These are phyloP conservation scores for Penicillium aurantiogriseum DNA, from an alignment of 2,329 filamentous ascomycete genomes.

Conservation along the genomic window DNA sequence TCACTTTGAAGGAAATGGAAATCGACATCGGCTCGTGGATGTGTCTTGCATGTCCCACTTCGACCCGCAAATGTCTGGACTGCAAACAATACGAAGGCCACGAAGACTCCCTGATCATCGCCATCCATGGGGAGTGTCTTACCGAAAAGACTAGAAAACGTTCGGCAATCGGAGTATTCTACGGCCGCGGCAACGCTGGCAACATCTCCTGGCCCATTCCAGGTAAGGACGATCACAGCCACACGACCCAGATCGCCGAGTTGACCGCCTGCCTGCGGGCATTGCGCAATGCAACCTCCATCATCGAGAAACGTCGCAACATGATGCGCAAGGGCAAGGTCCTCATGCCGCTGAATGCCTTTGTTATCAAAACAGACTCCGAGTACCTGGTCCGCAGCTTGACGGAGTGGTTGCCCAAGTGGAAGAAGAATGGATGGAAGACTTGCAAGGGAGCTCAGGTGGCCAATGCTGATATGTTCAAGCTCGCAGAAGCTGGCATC, in stretches of 20 bases:
- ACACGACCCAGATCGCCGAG: constrained; percentile 21
- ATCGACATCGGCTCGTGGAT: constrained; percentile 9
- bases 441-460: constrained; percentile 24
- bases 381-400: constrained; percentile 35
- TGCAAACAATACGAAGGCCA: constrained; percentile 13
- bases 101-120: constrained; percentile 7
- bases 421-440: constrained; percentile 32
- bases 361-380: constrained; percentile 36
- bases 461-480: constrained; percentile 24
- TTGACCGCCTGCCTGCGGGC: constrained; percentile 19
- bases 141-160: background rate
- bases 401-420: constrained; percentile 32
- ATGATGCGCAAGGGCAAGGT: background rate
- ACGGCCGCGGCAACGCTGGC: constrained; percentile 7
- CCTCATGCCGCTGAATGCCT: constrained; percentile 10
- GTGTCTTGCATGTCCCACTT: constrained; percentile 9
- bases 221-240: constrained; percentile 8
- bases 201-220: constrained; percentile 10
- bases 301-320: background rate
- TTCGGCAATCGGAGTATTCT: constrained; percentile 16
- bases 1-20: constrained; percentile 8
- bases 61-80: constrained; percentile 5
- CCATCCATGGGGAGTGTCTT: constrained; percentile 2
- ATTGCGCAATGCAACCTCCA: constrained; percentile 4
- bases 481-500: constrained; percentile 18